Evolutionary conservation across 192 early-diverging fungal species (phyloP), one percentile per base, ranked within the genome.

Genomic region (Mortierella antarctica): DNA sequence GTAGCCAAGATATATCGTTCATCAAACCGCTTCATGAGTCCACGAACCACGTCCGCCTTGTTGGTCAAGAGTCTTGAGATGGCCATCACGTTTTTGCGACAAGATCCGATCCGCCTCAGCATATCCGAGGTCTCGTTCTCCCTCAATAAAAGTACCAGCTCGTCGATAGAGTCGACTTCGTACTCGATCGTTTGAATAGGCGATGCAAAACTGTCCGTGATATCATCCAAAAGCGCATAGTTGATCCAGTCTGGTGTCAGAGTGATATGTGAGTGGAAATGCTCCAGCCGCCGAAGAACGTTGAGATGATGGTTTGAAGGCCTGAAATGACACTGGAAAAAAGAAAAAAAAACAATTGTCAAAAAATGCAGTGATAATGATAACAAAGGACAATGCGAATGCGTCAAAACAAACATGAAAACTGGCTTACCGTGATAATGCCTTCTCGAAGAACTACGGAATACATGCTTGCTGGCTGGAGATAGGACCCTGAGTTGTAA

Each of bases 241-340:
- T 95, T 95, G 62, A 99, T 92, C 97, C 97, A 99, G 82, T 99
- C 96, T 73, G 95, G 92, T 18, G 94, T 95, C 9, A 98, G 90
- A 23, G 91, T 89, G 42, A 96, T 91, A 71, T 97, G 96, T 48
- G 92, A 89, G 47, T 89, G 88, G 66, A 97, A 88, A 49, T 97
- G 95, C 12, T 92, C 91, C 53, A 99, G 93, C 2, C 97, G 91
- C 13, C 86, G 84, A 17, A 95, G 85, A 17, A 99, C 97, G 69
- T 97, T 96, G 57, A 90, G 73, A 47, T 94, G 90, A 78, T 99
- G 96, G 44, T 87, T 75, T 7, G 92, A 86, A 2, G 94, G 92
- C 45, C 89, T 86, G 70, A 86, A 91, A 74, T 98, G 97, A 76
- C 97, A 97, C 86, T 96, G 72, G 42, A 7, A 41, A 39, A 56